Evolutionary conservation across 768 basidiomycete species (phyloP).

Genomic region (Kwoniella sp.): DNA sequence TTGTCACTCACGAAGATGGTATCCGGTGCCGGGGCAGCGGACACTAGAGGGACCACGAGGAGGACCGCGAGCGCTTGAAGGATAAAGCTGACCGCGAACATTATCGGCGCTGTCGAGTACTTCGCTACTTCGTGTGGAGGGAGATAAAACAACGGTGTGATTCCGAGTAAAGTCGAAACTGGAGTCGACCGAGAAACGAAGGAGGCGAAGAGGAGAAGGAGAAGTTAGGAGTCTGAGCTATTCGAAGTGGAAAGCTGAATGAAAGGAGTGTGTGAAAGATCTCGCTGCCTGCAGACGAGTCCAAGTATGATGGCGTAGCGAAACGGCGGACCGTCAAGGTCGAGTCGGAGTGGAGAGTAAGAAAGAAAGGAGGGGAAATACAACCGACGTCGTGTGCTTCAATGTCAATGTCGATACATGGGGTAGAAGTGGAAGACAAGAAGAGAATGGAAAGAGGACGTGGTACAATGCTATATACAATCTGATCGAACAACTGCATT

Average conservation of each 20-base stretch:
- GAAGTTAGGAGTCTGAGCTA: too few species aligned
- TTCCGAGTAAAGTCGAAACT: too few species aligned
- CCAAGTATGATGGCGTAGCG: too few species aligned
- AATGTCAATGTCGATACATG: background rate
- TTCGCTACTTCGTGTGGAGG: too few species aligned
- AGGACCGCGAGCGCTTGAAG: constrained; percentile 10
- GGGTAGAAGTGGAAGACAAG: background rate
- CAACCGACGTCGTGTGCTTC: background rate
- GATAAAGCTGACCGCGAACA: constrained; percentile 4
- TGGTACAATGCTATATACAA: background rate
- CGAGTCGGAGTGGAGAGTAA: background rate
- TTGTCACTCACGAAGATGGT: constrained; percentile 21
- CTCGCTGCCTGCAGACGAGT: constrained; percentile 2
- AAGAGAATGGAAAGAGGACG: constrained; percentile 2
- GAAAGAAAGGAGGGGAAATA: background rate
- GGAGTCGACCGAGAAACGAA: too few species aligned
- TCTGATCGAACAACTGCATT: too few species aligned
- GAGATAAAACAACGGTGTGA: too few species aligned
- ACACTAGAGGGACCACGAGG: background rate
- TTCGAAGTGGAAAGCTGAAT: background rate
- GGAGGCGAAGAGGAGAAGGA: too few species aligned
- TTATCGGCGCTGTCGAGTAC: too few species aligned
- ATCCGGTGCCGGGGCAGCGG: constrained; percentile 20
- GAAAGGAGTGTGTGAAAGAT: background rate
- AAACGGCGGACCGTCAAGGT: background rate